phyloP scores from a whole-genome alignment of 1,284 basidiomycete genomes.

The Leucoagaricus sp. region DNA sequence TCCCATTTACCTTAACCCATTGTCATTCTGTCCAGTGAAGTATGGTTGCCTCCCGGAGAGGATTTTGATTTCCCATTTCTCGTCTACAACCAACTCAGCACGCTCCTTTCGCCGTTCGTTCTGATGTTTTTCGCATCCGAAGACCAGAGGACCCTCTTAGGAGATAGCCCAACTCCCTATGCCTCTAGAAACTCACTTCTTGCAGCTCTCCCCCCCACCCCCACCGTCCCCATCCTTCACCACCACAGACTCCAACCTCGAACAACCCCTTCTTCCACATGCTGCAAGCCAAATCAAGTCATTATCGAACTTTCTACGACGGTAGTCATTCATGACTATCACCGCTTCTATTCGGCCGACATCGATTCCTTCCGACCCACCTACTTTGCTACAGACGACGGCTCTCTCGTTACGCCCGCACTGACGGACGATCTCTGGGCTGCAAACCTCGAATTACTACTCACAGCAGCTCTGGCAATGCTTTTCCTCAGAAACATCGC shows the following conservation, averaged over 20 bases:
- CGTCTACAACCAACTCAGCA: slow-evolving; percentile 7
- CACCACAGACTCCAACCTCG: slow-evolving; percentile 21
- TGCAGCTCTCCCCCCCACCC: slow-evolving; percentile 16
- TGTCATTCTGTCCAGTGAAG: slow-evolving; percentile 15
- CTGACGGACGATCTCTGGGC: slow-evolving; percentile 44
- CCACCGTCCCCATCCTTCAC: slow-evolving; percentile 17
- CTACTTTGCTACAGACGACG: slow-evolving; percentile 53
- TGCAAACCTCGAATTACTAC: slow-evolving; percentile 47
- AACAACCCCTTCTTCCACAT: slow-evolving; percentile 30
- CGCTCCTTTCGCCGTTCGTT: slow-evolving; percentile 5
- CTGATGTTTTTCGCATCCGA: slow-evolving; percentile 8
- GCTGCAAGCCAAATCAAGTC: slow-evolving; percentile 39
- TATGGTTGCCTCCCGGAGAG: slow-evolving; percentile 32
- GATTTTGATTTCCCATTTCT: slow-evolving; percentile 21
- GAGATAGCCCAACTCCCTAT: neutral
- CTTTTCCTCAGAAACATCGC: slow-evolving; percentile 59
- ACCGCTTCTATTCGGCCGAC: slow-evolving; percentile 44
- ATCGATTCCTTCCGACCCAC: slow-evolving; percentile 48
- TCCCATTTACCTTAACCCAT: neutral
- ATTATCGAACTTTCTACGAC: slow-evolving; percentile 52
- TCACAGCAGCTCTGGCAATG: slow-evolving; percentile 49
- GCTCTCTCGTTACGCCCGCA: slow-evolving; percentile 56
- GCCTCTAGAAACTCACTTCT: slow-evolving; percentile 1
- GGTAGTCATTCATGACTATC: slow-evolving; percentile 50
- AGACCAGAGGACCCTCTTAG: neutral